Evolutionary conservation across 768 basidiomycete genomes (phyloP), one percentile per base, ranked within the genome.

Genomic region (Pholiota conissans): DNA sequence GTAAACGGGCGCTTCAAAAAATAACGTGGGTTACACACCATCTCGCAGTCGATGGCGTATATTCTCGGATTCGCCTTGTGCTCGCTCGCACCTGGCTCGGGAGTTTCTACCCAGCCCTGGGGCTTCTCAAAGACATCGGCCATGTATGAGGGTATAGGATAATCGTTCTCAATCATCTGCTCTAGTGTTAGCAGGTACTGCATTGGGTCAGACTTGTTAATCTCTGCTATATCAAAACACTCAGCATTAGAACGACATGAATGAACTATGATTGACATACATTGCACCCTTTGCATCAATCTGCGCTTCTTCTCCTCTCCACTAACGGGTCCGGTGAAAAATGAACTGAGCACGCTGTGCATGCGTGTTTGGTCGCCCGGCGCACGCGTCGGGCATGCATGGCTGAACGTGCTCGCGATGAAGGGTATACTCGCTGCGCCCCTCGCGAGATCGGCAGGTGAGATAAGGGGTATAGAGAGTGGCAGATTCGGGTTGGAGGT

Each of bases 81-180:
- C 18, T 73, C 65, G 40, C 49, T 68, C 51, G 55, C 66, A 22
- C 67, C 67, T 2, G 71, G 65, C 16, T 73, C 64, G 2, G 93
- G 89, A 0, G 90, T 93, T 73, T 98, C 92, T 5, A 91, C 73
- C 93, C 93, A 97, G 1, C 87, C 93, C 1, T 65, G 69, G 5
- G 83, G 76, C 66, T 83, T 84, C 62, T 86, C 71, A 60, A 86
- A 86, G 2, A 85, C 74, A 60, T 90, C 86, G 5, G 88, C 84
- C 74, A 94, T 80, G 65, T 95, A 96, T 0, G 87, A 87, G 6
- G 95, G 93, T 51, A 94, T 76, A 0, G 90, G 92, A 64, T 98
- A 98, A 52, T 95, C 93, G 65, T 98, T 93, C 66, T 98, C 93
- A 52, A 91, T 79, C 93, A 98, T 95, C 68, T 95, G 90, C 59